Evolutionary conservation across 345 rosid species (phyloP), one percentile per base, ranked within the genome.

Genomic region (Acer negundo): DNA sequence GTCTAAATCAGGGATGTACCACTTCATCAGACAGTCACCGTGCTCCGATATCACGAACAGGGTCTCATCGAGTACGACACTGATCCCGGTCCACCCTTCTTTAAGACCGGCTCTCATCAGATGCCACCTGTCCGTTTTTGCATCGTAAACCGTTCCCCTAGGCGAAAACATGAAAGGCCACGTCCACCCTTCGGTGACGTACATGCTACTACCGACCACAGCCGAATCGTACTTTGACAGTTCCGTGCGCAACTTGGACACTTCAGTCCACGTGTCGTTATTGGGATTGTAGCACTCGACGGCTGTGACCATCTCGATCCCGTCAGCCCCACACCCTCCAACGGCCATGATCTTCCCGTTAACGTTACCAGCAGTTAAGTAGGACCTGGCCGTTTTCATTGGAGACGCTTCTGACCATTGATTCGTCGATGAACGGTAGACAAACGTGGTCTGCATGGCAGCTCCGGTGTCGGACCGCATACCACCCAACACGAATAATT

Each of bases 161-260:
- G 95, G 97, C 4, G 91, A 79, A 40, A 85, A 86, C 76, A 75
- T 70, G 69, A 93, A 93, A 4, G 97, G 97, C 97, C 97, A 93
- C 44, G 88, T 86, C 95, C 97, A 93, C 6, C 97, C 97, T 58
- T 93, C 95, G 6, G 95, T 90, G 46, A 91, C 89, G 24, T 83
- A 85, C 86, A 91, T 72, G 80, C 71, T 81, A 23, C 67, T 66
- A 22, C 88, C 87, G 2, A 90, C 20, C 82, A 90, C 91, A 7
- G 94, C 92, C 0, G 97, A 88, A 70, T 93, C 95, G 80, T 93
- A 93, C 86, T 84, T 83, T 4, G 87, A 87, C 7, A 91, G 66
- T 8, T 82, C 88, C 62, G 40, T 74, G 10, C 80, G 78, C 75
- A 93, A 64, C 3, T 74, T 83, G 40, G 86, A 81, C 4, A 74